These are phyloP conservation scores for Suillus occidentalis DNA, from an alignment of 768 basidiomycete genomes.

Conservation along the genomic window DNA sequence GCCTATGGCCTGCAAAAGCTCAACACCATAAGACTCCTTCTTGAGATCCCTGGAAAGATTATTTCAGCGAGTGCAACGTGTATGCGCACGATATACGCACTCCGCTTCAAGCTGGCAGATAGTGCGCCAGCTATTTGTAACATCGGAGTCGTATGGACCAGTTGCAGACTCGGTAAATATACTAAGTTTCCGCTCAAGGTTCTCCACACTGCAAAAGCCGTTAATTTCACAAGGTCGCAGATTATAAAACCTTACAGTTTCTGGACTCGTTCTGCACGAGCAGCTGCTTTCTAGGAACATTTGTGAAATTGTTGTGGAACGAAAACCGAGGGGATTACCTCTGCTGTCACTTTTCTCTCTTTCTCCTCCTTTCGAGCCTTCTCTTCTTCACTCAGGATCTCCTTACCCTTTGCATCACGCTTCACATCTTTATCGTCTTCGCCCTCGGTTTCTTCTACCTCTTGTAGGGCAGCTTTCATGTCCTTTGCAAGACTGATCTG, in stretches of 20 bases:
- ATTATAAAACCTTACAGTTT: conserved; percentile 45
- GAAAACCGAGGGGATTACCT: conserved; percentile 44
- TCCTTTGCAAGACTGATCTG: conserved; percentile 84
- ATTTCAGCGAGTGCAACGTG: conserved; percentile 8
- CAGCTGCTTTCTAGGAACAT: conserved; percentile 67
- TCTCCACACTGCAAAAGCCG: conserved; percentile 46
- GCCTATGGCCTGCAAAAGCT: conserved; percentile 82
- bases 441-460: conserved; percentile 71
- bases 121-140: conserved; percentile 68
- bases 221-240: conserved; percentile 3
- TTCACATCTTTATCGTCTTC: conserved; percentile 39
- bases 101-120: conserved; percentile 83
- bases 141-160: conserved; percentile 66
- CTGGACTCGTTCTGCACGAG: conserved; percentile 70
- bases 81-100: conserved; percentile 42
- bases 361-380: conserved; percentile 74
- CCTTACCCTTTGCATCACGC: conserved; percentile 54
- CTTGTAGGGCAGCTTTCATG: conserved; percentile 91
- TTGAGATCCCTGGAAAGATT: conserved; percentile 62
- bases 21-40: conserved; percentile 84
- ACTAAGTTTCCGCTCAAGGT: conserved; percentile 77
- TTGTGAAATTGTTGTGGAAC: conserved; percentile 9
- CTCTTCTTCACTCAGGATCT: conserved; percentile 66
- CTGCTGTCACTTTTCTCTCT: conserved; percentile 60
- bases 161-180: conserved; percentile 86